Conservation (phyloP, 495 filamentous ascomycete genomes). For the Zalerion maritima region DNA sequence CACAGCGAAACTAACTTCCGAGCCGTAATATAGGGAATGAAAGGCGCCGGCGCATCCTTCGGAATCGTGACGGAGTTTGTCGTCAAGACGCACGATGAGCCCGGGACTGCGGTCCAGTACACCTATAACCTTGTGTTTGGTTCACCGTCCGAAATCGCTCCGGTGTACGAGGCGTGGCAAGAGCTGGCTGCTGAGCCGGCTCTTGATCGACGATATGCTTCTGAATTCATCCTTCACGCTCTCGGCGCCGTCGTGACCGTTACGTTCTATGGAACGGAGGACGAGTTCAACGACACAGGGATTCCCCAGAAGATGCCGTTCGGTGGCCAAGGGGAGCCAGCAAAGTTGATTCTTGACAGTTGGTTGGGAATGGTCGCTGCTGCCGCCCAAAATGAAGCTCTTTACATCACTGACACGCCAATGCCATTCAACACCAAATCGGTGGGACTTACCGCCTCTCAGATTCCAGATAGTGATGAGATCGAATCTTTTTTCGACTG, state of each 20-base stretch:
- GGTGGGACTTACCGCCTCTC: slow-evolving; percentile 26
- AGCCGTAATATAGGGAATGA: slow-evolving; percentile 24
- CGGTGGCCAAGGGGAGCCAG: slow-evolving; percentile 10
- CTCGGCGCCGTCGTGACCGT: slow-evolving; percentile 35
- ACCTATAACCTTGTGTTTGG: slow-evolving; percentile 31
- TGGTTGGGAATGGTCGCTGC: slow-evolving; percentile 39
- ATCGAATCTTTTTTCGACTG: slow-evolving; percentile 35
- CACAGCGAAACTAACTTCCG: neutral
- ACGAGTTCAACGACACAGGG: slow-evolving; percentile 31
- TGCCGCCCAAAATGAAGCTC: slow-evolving; percentile 32
- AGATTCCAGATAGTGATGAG: slow-evolving; percentile 15
- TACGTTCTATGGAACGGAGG: slow-evolving; percentile 37
- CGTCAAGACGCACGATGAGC: slow-evolving; percentile 42
- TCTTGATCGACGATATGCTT: slow-evolving; percentile 38
- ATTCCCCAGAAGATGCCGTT: slow-evolving; percentile 29
- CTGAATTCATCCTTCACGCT: slow-evolving; percentile 34
- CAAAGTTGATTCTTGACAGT: slow-evolving; percentile 31
- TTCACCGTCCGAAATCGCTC: slow-evolving; percentile 24
- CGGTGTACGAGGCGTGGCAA: slow-evolving; percentile 25
- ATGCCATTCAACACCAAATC: slow-evolving; percentile 38
- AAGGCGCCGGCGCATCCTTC: slow-evolving; percentile 46
- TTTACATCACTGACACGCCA: slow-evolving; percentile 29
- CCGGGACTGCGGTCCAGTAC: slow-evolving; percentile 36
- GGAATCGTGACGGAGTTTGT: slow-evolving; percentile 53
- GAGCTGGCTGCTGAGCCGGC: slow-evolving; percentile 33